These are phyloP conservation scores for Lactarius psammicola DNA, from an alignment of 768 basidiomycete genomes.

Conservation along the genomic window DNA sequence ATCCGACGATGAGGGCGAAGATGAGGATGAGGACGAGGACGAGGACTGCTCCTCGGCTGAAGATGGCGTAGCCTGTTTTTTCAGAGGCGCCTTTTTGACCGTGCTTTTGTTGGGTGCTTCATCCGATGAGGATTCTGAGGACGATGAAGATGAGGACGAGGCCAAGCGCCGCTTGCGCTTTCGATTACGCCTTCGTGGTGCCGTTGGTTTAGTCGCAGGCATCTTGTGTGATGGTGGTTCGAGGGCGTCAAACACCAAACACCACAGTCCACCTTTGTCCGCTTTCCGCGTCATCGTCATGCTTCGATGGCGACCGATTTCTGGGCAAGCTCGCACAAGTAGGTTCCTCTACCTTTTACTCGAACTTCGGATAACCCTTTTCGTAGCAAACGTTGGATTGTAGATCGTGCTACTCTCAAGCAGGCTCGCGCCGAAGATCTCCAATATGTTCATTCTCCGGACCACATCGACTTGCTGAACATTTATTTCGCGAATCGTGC, in stretches of 20 bases:
- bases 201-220: conserved; percentile 29
- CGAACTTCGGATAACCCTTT: background rate
- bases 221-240: conserved; percentile 4
- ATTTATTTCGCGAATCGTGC: conserved; percentile 88
- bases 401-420: conserved; percentile 73
- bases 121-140: conserved; percentile 30
- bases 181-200: conserved; percentile 35
- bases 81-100: conserved; percentile 9
- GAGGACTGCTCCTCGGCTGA: conserved; percentile 12
- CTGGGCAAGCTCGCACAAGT: conserved; percentile 92
- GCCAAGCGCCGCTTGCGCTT: conserved; percentile 39
- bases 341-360: conserved; percentile 2
- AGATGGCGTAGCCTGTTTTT: conserved; percentile 12
- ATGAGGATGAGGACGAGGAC: conserved; percentile 23
- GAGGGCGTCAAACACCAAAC: background rate
- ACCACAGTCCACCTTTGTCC: background rate
- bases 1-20: conserved; percentile 29
- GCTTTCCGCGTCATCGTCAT: background rate
- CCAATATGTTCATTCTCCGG: conserved; percentile 73
- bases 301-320: conserved; percentile 80
- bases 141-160: conserved; percentile 31
- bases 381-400: conserved; percentile 84
- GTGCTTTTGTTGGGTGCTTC: conserved; percentile 7
- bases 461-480: conserved; percentile 73
- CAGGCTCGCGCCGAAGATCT: conserved; percentile 77